Evolutionary conservation across 1,284 basidiomycete species (phyloP), one percentile per base, ranked within the genome.

Genomic region (Fomitopsis palustris): DNA sequence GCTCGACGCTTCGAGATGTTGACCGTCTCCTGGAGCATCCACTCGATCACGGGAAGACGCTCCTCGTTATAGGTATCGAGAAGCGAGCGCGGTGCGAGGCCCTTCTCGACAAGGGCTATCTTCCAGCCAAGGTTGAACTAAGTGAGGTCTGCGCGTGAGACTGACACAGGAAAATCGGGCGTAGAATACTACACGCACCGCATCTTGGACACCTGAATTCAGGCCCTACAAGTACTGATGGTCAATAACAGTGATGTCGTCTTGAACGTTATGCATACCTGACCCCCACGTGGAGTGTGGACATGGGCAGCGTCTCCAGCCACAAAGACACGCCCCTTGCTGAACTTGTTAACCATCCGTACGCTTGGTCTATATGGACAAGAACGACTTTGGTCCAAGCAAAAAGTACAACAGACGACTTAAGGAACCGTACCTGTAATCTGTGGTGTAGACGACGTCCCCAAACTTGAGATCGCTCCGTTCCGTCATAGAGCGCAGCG

Each of bases 281-380:
- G 64, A 35, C 68, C 70, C 6, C 70, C 70, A 27, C 60, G 56
- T 2, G 67, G 67, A 14, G 61, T 64, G 53, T 72, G 70, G 2
- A 67, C 62, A 55, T 72, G 70, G 4, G 69, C 67, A 12, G 66
- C 61, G 51, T 67, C 66, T 64, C 77, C 77, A 2, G 65, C 70
- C 17, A 78, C 61, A 55, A 78, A 77, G 2, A 70, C 70, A 12
- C 73, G 62, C 0, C 74, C 76, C 23, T 68, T 65, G 8, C 59
- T 61, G 59, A 78, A 74, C 51, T 71, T 70, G 45, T 75, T 67
- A 2, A 73, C 72, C 71, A 76, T 75, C 1, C 75, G 65, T 35
- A 77, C 72, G 59, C 75, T 77, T 0, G 74, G 70, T 27, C 77
- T 78, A 29, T 27, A 53, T 10, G 12, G 19, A 9, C 42, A 52